phyloP scores from a whole-genome alignment of 1,139 yeast genomes.

The Saccharomyces hybrid region DNA sequence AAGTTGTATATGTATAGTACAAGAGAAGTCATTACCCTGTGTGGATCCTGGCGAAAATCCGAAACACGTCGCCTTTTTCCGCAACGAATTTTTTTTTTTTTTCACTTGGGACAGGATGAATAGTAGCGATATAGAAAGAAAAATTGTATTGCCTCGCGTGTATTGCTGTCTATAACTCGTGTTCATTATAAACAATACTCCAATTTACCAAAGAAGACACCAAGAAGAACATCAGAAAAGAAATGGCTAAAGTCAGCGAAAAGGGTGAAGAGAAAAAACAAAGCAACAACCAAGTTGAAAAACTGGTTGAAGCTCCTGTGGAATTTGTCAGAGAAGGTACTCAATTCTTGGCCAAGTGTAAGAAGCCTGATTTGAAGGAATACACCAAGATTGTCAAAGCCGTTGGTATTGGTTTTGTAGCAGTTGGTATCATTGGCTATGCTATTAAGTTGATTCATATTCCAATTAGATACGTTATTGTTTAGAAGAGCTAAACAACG shows the following conservation, averaged over 20 bases:
- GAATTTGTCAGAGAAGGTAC: conserved; percentile 88
- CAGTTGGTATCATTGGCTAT: conserved; percentile 98
- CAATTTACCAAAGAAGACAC: neutral
- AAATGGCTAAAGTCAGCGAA: conserved; percentile 27
- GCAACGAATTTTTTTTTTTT: neutral
- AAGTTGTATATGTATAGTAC: neutral
- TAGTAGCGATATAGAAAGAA: neutral
- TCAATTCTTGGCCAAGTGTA: conserved; percentile 83
- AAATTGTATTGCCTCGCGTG: neutral
- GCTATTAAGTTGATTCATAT: conserved; percentile 91
- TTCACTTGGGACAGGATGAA: neutral
- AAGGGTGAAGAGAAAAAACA: conserved; percentile 8
- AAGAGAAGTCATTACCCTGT: neutral
- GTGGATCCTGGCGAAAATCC: neutral
- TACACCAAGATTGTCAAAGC: conserved; percentile 85
- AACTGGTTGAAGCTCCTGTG: conserved; percentile 79
- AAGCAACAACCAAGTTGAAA: conserved; percentile 44
- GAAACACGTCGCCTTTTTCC: neutral
- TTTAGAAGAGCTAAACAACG: conserved; percentile 37
- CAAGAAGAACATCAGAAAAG: conserved; percentile 1
- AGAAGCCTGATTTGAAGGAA: conserved; percentile 87
- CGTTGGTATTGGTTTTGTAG: conserved; percentile 91
- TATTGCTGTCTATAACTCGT: neutral
- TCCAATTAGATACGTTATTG: conserved; percentile 95
- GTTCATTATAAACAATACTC: neutral